A percentile compares a stretch with the other conserved stretches of the same genome.
phyloP scores from a whole-genome alignment of 768 basidiomycete genomes.

The Mrakia frigida region DNA sequence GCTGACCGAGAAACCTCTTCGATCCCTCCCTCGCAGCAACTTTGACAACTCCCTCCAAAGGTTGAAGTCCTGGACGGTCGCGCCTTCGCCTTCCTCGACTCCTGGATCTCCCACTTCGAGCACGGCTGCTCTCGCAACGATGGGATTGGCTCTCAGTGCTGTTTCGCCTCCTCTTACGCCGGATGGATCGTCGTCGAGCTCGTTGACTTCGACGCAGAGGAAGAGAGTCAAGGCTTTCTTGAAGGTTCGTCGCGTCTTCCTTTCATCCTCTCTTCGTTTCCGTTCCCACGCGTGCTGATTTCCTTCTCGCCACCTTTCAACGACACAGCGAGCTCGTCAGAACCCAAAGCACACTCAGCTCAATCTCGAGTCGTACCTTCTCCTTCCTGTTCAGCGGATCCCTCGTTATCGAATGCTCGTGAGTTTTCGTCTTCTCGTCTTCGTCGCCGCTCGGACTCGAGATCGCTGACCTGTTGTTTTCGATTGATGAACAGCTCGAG shows the following conservation, averaged over 20 bases:
- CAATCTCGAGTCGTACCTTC: slow-evolving; percentile 85
- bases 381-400: slow-evolving; percentile 92
- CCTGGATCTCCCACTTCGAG: slow-evolving; percentile 59
- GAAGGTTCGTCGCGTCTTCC: slow-evolving; percentile 45
- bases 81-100: slow-evolving; percentile 35
- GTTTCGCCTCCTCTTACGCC: slow-evolving; percentile 8
- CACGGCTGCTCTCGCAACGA: slow-evolving; percentile 41
- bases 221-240: slow-evolving; percentile 84
- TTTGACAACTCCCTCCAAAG: slow-evolving; percentile 89
- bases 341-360: slow-evolving; percentile 81
- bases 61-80: slow-evolving; percentile 74
- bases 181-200: neutral
- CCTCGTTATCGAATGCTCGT: slow-evolving; percentile 94
- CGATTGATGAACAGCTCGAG: slow-evolving; percentile 57
- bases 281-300: too few relatives aligned
- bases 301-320: neutral
- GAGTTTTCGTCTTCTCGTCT: slow-evolving; percentile 42
- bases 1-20: slow-evolving; percentile 4
- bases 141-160: slow-evolving; percentile 14
- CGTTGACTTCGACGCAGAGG: slow-evolving; percentile 68
- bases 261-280: neutral
- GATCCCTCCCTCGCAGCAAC: slow-evolving; percentile 59
- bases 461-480: neutral
- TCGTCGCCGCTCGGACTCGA: neutral
- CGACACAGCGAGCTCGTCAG: slow-evolving; percentile 66